phyloP scores from a whole-genome alignment of 805 yeast species.

The Dipodascopsis uninucleata region DNA sequence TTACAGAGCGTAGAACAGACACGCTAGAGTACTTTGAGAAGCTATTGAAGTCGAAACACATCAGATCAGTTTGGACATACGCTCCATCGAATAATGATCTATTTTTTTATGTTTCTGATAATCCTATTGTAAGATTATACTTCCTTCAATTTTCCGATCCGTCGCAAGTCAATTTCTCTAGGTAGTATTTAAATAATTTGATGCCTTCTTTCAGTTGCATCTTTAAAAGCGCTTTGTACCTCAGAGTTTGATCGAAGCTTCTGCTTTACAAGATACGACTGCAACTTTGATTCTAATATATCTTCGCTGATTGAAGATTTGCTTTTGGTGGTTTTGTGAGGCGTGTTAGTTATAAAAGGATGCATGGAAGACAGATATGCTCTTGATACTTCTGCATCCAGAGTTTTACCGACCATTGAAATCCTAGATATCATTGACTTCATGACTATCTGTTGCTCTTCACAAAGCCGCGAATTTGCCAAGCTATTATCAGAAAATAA shows the following conservation, averaged over 20 bases:
- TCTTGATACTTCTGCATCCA: conserved; percentile 5
- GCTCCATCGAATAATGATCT: conserved; percentile 5
- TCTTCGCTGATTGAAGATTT: conserved; percentile 2
- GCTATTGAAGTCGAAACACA: conserved; percentile 30
- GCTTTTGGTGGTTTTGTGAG: conserved; percentile 13
- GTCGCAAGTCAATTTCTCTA: not conserved
- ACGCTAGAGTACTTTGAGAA: conserved; percentile 47
- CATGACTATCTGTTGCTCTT: conserved; percentile 9
- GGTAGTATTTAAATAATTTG: not conserved
- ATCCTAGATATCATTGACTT: conserved; percentile 6
- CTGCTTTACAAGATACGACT: conserved; percentile 16
- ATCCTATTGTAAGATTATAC: conserved; percentile 15
- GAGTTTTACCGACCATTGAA: not conserved
- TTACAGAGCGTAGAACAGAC: conserved; percentile 65
- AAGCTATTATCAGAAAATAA: too few relatives aligned
- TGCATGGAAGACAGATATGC: conserved; percentile 8
- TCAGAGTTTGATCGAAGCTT: conserved; percentile 8
- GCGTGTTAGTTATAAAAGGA: conserved; percentile 12
- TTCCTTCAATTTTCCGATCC: not conserved
- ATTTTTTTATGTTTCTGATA: conserved; percentile 15
- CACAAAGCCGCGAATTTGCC: conserved; percentile 3
- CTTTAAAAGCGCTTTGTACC: conserved; percentile 10
- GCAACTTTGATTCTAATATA: conserved; percentile 25
- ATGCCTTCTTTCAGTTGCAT: not conserved
- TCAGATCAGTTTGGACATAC: conserved; percentile 18